Conservation (phyloP, 345 rosid genomes). For the Atalantia buxifolia region DNA sequence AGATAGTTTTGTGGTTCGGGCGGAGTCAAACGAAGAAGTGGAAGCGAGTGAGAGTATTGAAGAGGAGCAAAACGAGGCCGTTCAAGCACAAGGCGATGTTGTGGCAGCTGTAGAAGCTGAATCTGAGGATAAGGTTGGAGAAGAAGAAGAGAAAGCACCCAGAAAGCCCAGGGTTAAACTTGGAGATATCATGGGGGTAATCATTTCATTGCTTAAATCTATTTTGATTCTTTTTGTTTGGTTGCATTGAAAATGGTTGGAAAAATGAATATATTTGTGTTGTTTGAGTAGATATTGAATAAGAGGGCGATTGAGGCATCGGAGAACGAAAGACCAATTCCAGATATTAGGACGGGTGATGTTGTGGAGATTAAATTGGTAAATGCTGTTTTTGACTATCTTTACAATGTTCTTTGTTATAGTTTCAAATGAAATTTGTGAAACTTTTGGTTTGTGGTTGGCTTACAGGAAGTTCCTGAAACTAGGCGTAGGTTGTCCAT, state of each 20-base stretch:
- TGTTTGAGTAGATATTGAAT: slow-evolving; percentile 61
- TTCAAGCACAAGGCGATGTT: slow-evolving; percentile 22
- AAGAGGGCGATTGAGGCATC: slow-evolving; percentile 75
- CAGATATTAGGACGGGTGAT: slow-evolving; percentile 85
- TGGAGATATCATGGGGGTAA: slow-evolving; percentile 79
- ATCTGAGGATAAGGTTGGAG: slow-evolving; percentile 18
- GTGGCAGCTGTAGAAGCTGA: slow-evolving; percentile 20
- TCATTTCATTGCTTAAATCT: background rate
- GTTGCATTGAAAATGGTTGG: background rate
- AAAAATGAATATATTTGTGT: background rate
- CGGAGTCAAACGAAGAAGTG: slow-evolving; percentile 41
- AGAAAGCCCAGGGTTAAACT: slow-evolving; percentile 52
- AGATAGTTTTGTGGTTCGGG: slow-evolving; percentile 47
- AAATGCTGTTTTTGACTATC: slow-evolving; percentile 15
- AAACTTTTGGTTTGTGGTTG: slow-evolving; percentile 21
- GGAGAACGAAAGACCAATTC: slow-evolving; percentile 60
- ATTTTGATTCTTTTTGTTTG: background rate
- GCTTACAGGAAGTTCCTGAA: slow-evolving; percentile 72
- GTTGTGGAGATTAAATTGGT: slow-evolving; percentile 81
- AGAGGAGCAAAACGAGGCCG: slow-evolving; percentile 15
- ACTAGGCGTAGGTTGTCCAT: slow-evolving; percentile 69
- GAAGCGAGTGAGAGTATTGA: slow-evolving; percentile 31
- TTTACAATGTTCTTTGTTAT: slow-evolving; percentile 1
- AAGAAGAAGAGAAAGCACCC: slow-evolving; percentile 45
- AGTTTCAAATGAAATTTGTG: background rate